A percentile compares a stretch with the other conserved stretches of the same genome.
phyloP scores from a whole-genome alignment of 1,284 basidiomycete species.

The Cerioporus squamosus region DNA sequence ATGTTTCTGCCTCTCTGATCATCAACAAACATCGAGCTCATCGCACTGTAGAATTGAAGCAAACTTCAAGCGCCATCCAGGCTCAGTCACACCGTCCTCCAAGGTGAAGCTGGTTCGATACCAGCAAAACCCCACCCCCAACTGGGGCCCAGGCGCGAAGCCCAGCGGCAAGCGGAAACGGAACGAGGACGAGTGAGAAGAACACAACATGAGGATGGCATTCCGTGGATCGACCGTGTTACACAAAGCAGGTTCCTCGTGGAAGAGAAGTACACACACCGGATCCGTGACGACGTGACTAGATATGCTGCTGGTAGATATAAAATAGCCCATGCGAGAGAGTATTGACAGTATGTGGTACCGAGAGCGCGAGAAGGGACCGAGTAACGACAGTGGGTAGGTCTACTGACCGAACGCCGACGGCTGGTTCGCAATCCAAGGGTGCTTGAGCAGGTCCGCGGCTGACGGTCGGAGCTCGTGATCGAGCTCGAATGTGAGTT shows the following conservation, averaged over 20 bases:
- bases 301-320: constrained; percentile 26
- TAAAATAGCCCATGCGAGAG: constrained; percentile 15
- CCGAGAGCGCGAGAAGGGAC: background rate
- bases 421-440: constrained; percentile 58
- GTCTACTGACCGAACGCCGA: constrained; percentile 20
- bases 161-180: constrained; percentile 58
- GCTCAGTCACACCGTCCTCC: constrained; percentile 59
- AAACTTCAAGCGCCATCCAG: constrained; percentile 76
- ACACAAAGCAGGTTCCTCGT: constrained; percentile 22
- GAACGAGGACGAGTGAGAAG: constrained; percentile 34
- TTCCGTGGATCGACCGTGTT: constrained; percentile 23
- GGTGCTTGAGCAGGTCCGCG: constrained; percentile 72
- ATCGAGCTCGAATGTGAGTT: constrained; percentile 85
- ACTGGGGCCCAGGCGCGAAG: constrained; percentile 90
- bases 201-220: constrained; percentile 13
- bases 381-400: constrained; percentile 8
- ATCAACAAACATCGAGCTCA: background rate
- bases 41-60: constrained; percentile 60
- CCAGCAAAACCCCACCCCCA: constrained; percentile 87
- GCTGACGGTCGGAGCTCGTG: constrained; percentile 85
- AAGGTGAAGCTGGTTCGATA: constrained; percentile 86
- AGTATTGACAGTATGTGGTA: background rate
- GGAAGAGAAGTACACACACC: constrained; percentile 13
- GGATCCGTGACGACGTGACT: constrained; percentile 14
- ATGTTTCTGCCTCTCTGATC: constrained; percentile 28